Evolutionary conservation across 495 filamentous ascomycete genomes (phyloP).

Genomic region (Amphirosellinia nigrospora): DNA sequence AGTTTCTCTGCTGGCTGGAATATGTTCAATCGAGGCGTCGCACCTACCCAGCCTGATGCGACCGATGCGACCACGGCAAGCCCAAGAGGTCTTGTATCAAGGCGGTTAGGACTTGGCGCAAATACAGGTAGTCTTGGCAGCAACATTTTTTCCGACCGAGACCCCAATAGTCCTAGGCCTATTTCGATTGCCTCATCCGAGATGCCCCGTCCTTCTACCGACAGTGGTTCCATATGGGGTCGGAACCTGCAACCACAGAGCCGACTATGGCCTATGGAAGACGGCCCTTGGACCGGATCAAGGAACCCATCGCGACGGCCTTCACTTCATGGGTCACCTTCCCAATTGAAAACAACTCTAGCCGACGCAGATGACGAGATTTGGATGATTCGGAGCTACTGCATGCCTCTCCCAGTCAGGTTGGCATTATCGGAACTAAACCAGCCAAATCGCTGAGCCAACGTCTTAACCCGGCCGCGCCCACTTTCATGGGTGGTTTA

Average conservation of each 20-base stretch:
- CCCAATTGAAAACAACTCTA: slow-evolving; percentile 55
- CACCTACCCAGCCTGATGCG: slow-evolving; percentile 44
- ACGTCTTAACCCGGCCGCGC: slow-evolving; percentile 58
- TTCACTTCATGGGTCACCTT: slow-evolving; percentile 56
- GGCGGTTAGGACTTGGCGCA: slow-evolving; percentile 68
- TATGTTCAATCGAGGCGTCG: slow-evolving; percentile 62
- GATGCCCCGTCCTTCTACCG: slow-evolving; percentile 79
- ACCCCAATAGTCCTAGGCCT: slow-evolving; percentile 74
- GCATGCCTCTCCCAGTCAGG: slow-evolving; percentile 49
- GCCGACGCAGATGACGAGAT: slow-evolving; percentile 59
- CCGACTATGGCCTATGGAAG: slow-evolving; percentile 52
- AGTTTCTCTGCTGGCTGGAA: slow-evolving; percentile 59
- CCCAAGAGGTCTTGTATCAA: slow-evolving; percentile 45
- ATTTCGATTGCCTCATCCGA: slow-evolving; percentile 82
- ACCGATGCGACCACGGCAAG: slow-evolving; percentile 40
- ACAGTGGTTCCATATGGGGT: slow-evolving; percentile 65
- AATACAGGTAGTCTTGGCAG: slow-evolving; percentile 69
- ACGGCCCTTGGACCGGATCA: slow-evolving; percentile 48
- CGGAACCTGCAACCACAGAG: slow-evolving; percentile 41
- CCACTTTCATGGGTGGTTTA: slow-evolving; percentile 55
- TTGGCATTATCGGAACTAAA: slow-evolving; percentile 58
- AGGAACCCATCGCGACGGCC: slow-evolving; percentile 54
- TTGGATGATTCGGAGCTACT: slow-evolving; percentile 50
- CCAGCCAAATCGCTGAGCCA: slow-evolving; percentile 51
- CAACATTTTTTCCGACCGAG: slow-evolving; percentile 69